Base-by-base conservation (phyloP, 768 basidiomycete species). In the Aureoboletus auriporus region DNA sequence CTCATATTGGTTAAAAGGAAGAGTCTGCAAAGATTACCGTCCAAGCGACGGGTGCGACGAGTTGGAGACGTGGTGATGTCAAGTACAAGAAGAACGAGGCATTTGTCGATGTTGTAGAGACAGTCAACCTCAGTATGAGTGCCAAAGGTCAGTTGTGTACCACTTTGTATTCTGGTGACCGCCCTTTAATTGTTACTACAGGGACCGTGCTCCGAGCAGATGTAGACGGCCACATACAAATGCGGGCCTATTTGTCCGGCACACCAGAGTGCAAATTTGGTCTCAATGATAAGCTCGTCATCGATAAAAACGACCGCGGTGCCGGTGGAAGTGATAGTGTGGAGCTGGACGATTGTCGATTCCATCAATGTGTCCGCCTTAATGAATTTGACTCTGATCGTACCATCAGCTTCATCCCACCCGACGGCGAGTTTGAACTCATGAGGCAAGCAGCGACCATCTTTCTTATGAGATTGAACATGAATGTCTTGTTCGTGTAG, bases 71-170 rank as follows among this genome's bases (percentile, higher is more conserved):
- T 49, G 86, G 82, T 13, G 96, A 97, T 62, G 94, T 98, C 61
- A 95, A 94, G 67, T 98, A 99, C 70, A 89, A 96, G 75, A 99
- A 98, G 78, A 99, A 99, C 56, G 96, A 99, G 63, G 96, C 96
- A 0, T 99, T 98, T 57, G 95, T 99, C n/a, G 96, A 99, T 63
- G 96, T 99, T 8, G 89, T 99, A 38, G 96, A 99, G 72, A 90
- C 80, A 2, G 90, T 99, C 52, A 98, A 99, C 62, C 67, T 98
- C 46, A 86, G 91, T 58, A 96, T 98, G 94, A 95, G 92, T 65
- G 89, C 93, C 2, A 97, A 95, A 73, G 94, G 93, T 56, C 12
- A 39, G 44, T 34, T 16, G 20, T 23, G 11, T 40, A 38, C 16
- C 1, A 17, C 28, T 14, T 20, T 13, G n/a, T 17, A 9, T 34